These are phyloP conservation scores for Acidomyces sp. DNA, from an alignment of 495 filamentous ascomycete genomes.

Conservation along the genomic window DNA sequence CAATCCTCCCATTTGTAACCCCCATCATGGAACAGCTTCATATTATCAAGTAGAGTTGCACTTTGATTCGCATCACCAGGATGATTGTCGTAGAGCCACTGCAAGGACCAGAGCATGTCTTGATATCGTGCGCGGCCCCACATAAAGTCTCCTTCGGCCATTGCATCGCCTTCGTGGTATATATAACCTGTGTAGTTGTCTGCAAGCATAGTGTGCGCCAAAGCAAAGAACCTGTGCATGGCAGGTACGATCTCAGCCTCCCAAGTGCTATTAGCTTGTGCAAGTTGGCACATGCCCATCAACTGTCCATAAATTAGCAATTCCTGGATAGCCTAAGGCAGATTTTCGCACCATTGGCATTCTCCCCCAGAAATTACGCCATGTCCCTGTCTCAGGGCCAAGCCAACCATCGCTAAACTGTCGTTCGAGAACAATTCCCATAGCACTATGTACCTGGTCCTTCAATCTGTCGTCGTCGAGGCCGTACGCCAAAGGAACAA, in stretches of 20 bases:
- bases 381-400: conserved; percentile 39
- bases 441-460: conserved; percentile 36
- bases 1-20: conserved; percentile 34
- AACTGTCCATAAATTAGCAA: conserved; percentile 39
- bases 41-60: conserved; percentile 32
- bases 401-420: conserved; percentile 50
- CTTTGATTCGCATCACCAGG: conserved; percentile 28
- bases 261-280: conserved; percentile 30
- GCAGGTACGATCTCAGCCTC: conserved; percentile 26
- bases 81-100: conserved; percentile 42
- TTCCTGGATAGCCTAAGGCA: too few species aligned
- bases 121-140: conserved; percentile 39
- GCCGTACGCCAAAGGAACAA: conserved; percentile 50
- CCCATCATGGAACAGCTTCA: conserved; percentile 32
- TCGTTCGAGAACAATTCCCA: conserved; percentile 39
- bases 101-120: conserved; percentile 40
- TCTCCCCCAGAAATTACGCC: conserved; percentile 44
- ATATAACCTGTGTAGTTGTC: conserved; percentile 39
- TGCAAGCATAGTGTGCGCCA: conserved; percentile 37
- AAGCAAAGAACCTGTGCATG: conserved; percentile 29
- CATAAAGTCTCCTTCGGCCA: conserved; percentile 25
- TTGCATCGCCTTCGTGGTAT: conserved; percentile 29
- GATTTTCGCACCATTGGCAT: too few species aligned
- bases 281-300: conserved; percentile 39
- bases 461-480: conserved; percentile 44